Conservation (phyloP, 345 rosid genomes). For the Rhodomyrtus tomentosa region DNA sequence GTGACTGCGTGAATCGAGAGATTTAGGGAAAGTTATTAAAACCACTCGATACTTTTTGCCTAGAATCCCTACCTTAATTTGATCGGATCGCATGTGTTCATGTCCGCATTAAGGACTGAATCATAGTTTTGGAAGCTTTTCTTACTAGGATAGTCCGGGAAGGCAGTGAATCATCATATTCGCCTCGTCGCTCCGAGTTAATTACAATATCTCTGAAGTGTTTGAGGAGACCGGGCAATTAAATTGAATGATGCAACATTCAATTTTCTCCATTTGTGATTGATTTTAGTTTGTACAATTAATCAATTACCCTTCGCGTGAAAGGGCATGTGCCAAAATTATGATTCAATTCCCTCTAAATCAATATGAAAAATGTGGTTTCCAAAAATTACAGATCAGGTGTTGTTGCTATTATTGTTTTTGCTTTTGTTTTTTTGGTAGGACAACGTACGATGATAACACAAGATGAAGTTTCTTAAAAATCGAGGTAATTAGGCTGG, state of each 20-base stretch:
- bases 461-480: too few species aligned
- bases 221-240: neutral
- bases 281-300: neutral
- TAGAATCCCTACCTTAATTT: neutral
- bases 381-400: neutral
- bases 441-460: too few species aligned
- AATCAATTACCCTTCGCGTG: neutral
- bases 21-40: neutral
- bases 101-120: too few species aligned
- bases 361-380: neutral
- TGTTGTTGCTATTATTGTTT: too few species aligned
- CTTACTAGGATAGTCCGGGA: too few species aligned
- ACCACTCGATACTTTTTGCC: neutral
- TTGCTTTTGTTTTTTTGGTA: too few species aligned
- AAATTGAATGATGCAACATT: neutral
- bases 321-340: neutral
- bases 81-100: neutral
- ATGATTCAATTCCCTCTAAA: neutral
- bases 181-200: neutral
- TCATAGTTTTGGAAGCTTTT: too few species aligned
- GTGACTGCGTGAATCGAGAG: neutral
- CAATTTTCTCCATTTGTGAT: neutral
- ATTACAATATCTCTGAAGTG: neutral
- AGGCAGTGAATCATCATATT: neutral
- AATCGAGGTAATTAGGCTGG: too few species aligned